Conservation (phyloP, 2,329 filamentous ascomycete species). For the Microsporum canis region DNA sequence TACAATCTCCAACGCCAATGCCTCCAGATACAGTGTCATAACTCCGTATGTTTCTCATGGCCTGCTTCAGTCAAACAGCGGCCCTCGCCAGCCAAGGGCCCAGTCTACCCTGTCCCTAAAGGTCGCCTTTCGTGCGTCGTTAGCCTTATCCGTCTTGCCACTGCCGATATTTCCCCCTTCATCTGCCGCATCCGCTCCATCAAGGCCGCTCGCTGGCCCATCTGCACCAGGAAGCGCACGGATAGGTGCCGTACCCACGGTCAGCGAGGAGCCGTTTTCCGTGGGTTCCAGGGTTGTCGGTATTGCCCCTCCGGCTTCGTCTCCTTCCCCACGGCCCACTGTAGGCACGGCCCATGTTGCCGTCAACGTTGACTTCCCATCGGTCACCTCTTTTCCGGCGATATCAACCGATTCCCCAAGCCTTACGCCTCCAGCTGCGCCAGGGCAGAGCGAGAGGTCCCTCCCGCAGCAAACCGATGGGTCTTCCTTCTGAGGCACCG, state of each 20-base stretch:
- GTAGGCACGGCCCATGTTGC: not conserved
- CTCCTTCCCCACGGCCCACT: not conserved
- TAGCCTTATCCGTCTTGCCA: not conserved
- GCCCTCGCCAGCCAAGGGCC: slow-evolving; percentile 10
- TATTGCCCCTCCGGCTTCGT: not conserved
- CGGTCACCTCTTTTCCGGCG: not conserved
- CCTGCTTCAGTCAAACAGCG: not conserved
- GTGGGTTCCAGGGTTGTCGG: not conserved
- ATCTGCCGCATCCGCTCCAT: not conserved
- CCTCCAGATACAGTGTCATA: not conserved
- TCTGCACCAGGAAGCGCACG: not conserved
- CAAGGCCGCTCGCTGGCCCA: not conserved
- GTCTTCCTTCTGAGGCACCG: not conserved
- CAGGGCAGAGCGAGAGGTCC: not conserved
- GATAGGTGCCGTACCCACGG: not conserved
- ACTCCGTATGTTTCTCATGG: not conserved
- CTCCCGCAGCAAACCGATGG: slow-evolving; percentile 1
- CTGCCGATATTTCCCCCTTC: not conserved
- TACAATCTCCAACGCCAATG: not conserved
- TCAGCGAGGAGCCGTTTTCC: not conserved
- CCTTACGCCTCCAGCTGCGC: not conserved
- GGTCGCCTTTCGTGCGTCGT: not conserved
- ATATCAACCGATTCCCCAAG: not conserved
- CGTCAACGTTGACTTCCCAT: not conserved
- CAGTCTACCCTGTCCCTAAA: slow-evolving; percentile 10